Evolutionary conservation across 2,329 filamentous ascomycete genomes (phyloP), one percentile per base, ranked within the genome.

Genomic region (Tolypocladium paradoxum): DNA sequence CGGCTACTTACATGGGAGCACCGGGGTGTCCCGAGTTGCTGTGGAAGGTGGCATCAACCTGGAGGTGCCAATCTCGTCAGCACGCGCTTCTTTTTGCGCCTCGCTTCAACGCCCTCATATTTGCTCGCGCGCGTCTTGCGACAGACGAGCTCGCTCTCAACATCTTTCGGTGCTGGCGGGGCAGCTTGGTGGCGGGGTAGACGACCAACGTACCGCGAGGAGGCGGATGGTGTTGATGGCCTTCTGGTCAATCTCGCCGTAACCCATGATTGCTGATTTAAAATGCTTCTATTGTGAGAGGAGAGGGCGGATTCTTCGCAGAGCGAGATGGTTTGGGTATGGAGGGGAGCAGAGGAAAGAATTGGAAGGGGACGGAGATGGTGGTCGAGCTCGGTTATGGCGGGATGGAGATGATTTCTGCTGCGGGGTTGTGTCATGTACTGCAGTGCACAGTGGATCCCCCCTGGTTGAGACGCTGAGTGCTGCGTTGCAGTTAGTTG

Each of bases 11-110:
- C 93, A 99, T 99, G 67, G 93, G 93, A 73, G 93, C 93, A 81
- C 93, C 93, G 68, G 93, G 93, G 78, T 99, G 93, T 71, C 93
- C 93, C 61, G 92, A 96, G 83, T 97, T 97, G 72, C 92, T 90
- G 73, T 87, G 81, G 75, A 85, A 85, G 68, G 91, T 96, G 72
- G 92, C 93, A 96, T 99, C 93, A 78, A 90, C 88, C 93, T 99
- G 70, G 56, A 63, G 50, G 53, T 12, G 29, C 48, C 34, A 49
- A 37, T 36, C 22, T 47, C 27, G 49, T 50, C 49, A 50, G 49
- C 12, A n/a, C 9, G 18, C 6, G 27, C 14, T 33, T 31, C 27
- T 22, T 18, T 18, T 29, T 2, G 24, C 4, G n/a, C 48, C 20
- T 37, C 8, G 20, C 22, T 8, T 20, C 33, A 2, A 6, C 27